Evolutionary conservation across 169 alveolate species (phyloP), one percentile per base, ranked within the genome.

Genomic region (Plasmodium yoelii): DNA sequence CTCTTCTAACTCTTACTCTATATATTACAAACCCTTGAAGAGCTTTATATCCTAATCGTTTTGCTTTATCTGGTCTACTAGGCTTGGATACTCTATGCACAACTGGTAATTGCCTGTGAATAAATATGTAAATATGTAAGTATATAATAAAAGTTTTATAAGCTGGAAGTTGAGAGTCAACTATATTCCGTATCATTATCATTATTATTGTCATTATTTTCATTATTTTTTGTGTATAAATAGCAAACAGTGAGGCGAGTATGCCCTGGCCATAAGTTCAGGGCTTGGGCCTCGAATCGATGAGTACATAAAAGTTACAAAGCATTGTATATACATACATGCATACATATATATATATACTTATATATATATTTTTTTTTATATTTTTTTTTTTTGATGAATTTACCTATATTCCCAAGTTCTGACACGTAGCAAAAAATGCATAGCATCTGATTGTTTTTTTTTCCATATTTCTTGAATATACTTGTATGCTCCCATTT

Each of bases 1-100:
- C 99, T 90, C 99, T 97, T 94, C 99, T 96, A 88, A 99, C 99
- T 88, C 99, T 97, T 64, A 98, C 99, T 89, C 99, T 97, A 96
- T 98, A 99, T 91, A 99, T 94, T 61, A 97, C 99, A 92, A 96
- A 98, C 55, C 99, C 99, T 95, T 98, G 99, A 95, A 98, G 98
- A 89, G 99, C 99, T 97, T 98, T 99, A 98, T 98, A 99, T 44
- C 99, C 99, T 86, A 98, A 94, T 87, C 98, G 95, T 73, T 98
- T 94, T 6, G 99, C 99, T 93, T 99, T 98, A 94, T 98, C 98
- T 13, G 99, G 99, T 74, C 99, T 97, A 3, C 98, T 95, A 28
- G 99, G 97, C 68, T 90, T 95, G 42, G 98, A 89, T 71, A 97
- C 98, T 73, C 99, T 97, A 93, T 98, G 99, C 57, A 98, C 98